These are phyloP conservation scores for Penicillium waksmanii DNA, from an alignment of 495 filamentous ascomycete genomes.

Conservation along the genomic window DNA sequence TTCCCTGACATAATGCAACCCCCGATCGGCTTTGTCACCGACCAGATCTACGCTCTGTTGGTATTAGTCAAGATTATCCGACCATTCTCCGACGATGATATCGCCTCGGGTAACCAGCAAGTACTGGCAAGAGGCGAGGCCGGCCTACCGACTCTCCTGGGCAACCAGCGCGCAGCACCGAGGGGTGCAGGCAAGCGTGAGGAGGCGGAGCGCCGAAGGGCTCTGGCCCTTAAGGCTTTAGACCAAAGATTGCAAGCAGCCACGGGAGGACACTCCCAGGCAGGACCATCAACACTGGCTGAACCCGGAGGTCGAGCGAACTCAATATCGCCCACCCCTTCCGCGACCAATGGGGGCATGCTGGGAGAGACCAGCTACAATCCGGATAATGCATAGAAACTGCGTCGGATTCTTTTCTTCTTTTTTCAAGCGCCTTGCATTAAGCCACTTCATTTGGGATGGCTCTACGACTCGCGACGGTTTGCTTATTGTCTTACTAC, in stretches of 20 bases:
- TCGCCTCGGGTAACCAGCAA: conserved; percentile 77
- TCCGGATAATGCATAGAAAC: conserved; percentile 59
- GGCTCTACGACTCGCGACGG: neutral
- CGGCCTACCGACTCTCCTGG: conserved; percentile 64
- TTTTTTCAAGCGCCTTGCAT: conserved; percentile 4
- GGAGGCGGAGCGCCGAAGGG: conserved; percentile 88
- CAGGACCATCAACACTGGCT: conserved; percentile 32
- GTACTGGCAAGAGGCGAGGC: conserved; percentile 69
- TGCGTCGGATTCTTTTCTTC: neutral
- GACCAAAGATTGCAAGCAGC: conserved; percentile 87
- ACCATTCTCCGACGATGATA: conserved; percentile 85
- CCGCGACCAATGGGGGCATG: conserved; percentile 37
- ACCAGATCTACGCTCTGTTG: conserved; percentile 72
- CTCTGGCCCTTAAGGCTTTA: conserved; percentile 85
- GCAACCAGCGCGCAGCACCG: conserved; percentile 42
- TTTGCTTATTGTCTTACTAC: neutral
- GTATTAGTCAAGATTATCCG: conserved; percentile 76
- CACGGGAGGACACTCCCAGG: conserved; percentile 40
- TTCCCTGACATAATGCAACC: conserved; percentile 88
- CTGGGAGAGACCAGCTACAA: conserved; percentile 71
- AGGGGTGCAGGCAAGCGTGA: conserved; percentile 66
- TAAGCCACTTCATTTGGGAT: conserved; percentile 1
- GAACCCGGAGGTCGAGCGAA: conserved; percentile 44
- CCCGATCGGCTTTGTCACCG: conserved; percentile 71
- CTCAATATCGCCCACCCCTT: conserved; percentile 1